Percentiles rank a stretch among this genome's conserved stretches.
phyloP scores from a whole-genome alignment of 2,329 filamentous ascomycete species.

The Stachybotrys chlorohalonatus region DNA sequence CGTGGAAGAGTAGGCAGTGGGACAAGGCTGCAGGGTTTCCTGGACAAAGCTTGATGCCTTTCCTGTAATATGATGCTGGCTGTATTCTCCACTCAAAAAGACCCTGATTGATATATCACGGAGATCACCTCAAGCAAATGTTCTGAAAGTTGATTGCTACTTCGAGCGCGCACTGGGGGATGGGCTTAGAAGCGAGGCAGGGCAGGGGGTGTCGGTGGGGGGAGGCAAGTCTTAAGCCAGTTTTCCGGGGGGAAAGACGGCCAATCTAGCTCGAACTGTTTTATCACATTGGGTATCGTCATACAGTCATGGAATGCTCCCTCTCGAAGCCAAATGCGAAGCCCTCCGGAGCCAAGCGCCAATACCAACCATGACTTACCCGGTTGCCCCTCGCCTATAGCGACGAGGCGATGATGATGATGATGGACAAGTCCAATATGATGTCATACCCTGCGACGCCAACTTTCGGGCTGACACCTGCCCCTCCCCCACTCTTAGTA shows the following conservation, averaged over 20 bases:
- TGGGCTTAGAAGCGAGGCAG: neutral
- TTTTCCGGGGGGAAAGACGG: neutral
- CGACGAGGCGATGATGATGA: neutral
- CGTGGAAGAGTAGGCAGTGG: neutral
- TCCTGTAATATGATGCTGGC: too few relatives aligned
- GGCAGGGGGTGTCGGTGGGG: neutral
- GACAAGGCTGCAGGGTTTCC: neutral
- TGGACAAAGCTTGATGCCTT: neutral
- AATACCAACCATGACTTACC: neutral
- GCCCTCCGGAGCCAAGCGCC: neutral
- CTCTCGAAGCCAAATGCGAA: neutral
- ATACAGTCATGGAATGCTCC: neutral
- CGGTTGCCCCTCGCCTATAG: neutral
- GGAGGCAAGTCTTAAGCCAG: neutral
- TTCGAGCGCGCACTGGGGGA: neutral
- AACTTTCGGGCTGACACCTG: neutral
- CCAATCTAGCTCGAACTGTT: neutral
- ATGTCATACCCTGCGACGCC: constrained; percentile 19
- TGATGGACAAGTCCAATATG: constrained; percentile 12
- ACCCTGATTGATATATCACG: neutral
- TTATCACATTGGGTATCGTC: neutral
- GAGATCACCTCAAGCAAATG: neutral
- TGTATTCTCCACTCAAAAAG: too few relatives aligned
- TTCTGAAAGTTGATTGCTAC: neutral
- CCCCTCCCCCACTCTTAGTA: neutral